Percentiles rank a stretch among this genome's conserved stretches.
phyloP scores from a whole-genome alignment of 768 basidiomycete genomes.

The Rhizopogon vulgaris region DNA sequence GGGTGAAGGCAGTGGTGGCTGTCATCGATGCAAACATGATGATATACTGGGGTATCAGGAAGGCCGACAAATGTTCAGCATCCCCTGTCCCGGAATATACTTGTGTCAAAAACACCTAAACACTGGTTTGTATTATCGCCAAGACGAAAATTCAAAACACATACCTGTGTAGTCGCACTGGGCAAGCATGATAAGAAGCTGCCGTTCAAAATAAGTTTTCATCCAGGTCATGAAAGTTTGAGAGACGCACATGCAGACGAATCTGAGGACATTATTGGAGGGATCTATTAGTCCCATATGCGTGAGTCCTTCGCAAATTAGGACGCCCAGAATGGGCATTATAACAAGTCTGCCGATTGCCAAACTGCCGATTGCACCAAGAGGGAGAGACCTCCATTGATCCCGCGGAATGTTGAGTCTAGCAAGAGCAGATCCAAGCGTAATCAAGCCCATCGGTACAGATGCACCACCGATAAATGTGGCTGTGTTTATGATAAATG shows the following conservation, averaged over 20 bases:
- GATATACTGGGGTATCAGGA: conserved; percentile 53
- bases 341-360: conserved; percentile 51
- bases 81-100: conserved; percentile 61
- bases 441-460: conserved; percentile 58
- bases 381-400: conserved; percentile 39
- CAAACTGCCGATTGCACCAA: conserved; percentile 48
- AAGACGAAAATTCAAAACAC: not conserved
- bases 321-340: conserved; percentile 55
- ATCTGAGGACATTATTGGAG: conserved; percentile 54
- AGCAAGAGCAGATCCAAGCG: conserved; percentile 58
- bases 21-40: conserved; percentile 35
- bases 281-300: conserved; percentile 37
- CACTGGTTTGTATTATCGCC: not conserved
- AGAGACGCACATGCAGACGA: conserved; percentile 59
- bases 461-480: conserved; percentile 57
- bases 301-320: conserved; percentile 49
- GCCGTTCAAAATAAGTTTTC: not conserved
- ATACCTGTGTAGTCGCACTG: conserved; percentile 53
- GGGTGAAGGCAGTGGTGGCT: conserved; percentile 29
- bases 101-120: conserved; percentile 57
- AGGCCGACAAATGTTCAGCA: conserved; percentile 55
- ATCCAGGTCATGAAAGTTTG: not conserved
- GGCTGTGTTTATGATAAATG: conserved; percentile 51
- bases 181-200: conserved; percentile 60
- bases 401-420: conserved; percentile 43